Evolutionary conservation across 179 eudicot species (phyloP), one percentile per base, ranked within the genome.

Genomic region (Heliamphora pulchella): DNA sequence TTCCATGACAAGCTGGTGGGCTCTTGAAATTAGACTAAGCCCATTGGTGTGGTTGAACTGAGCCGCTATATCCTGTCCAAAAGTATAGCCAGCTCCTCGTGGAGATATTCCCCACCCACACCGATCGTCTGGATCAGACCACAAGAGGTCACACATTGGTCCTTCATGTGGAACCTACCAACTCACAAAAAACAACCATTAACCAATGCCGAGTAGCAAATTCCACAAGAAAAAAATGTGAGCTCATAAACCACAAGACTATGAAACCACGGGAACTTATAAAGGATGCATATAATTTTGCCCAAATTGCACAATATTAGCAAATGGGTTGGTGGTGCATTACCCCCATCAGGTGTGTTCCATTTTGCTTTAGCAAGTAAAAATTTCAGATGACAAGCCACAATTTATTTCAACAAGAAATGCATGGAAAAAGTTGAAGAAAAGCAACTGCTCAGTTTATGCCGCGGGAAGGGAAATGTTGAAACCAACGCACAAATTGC

Each of bases 31-130:
- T 71, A 94, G 94, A 57, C 90, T 73, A 66, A 92, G 98, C 55
- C 98, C 98, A 83, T 94, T 94, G 50, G 95, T 94, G 84, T 92
- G 98, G 88, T 94, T 92, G 86, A 94, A 94, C 57, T 85, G 87
- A 41, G 86, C 75, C 2, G 96, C 92, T 83, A 94, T 92, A 76
- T 92, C 97, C 82, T 92, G 96, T 63, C 98, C 97, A 81, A 92
- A 94, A 10, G 97, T 94, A 78, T 94, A 94, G 68, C 98, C 98
- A 77, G 98, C 98, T 55, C 98, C 98, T 76, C 98, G 97, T 11
- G 98, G 98, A 57, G 98, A 94, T 55, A 94, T 94, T 78, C 98
- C 98, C 98, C 98, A 94, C 77, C 98, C 98, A 83, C 98, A 94
- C 50, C 98, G 92, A 77, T 94, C 97, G 76, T 94, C 98, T 9